These are phyloP conservation scores for Xylaria venustula DNA, from an alignment of 495 filamentous ascomycete genomes.

Conservation along the genomic window DNA sequence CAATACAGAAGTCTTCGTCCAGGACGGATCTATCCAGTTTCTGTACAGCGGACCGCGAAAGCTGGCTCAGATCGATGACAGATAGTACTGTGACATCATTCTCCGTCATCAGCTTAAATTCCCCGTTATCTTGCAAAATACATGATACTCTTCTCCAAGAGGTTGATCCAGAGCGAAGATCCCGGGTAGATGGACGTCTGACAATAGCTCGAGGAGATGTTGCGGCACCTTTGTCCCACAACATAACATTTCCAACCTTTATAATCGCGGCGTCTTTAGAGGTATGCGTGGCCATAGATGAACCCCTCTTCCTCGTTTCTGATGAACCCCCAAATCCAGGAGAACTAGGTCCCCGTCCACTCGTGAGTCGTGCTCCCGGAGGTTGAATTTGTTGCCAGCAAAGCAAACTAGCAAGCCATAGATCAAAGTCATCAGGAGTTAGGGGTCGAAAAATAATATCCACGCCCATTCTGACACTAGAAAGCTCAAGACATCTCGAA, in stretches of 20 bases:
- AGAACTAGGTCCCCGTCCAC: constrained; percentile 22
- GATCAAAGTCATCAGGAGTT: constrained; percentile 73
- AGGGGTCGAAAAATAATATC: constrained; percentile 75
- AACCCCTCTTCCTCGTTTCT: constrained; percentile 70
- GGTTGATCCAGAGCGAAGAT: constrained; percentile 37
- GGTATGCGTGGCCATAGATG: constrained; percentile 42
- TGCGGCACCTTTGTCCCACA: constrained; percentile 73
- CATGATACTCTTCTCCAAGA: constrained; percentile 87
- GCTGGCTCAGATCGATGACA: constrained; percentile 82
- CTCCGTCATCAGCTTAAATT: constrained; percentile 87
- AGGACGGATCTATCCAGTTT: constrained; percentile 87
- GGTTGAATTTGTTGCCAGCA: constrained; percentile 92
- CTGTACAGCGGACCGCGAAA: constrained; percentile 87
- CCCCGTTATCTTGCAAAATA: constrained; percentile 91
- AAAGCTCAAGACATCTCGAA: constrained; percentile 77
- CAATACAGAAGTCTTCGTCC: constrained; percentile 91
- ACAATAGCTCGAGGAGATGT: constrained; percentile 54
- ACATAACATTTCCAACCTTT: constrained; percentile 91
- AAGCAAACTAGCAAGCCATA: constrained; percentile 88
- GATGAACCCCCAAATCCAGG: constrained; percentile 28
- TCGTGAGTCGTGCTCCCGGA: constrained; percentile 27
- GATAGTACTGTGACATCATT: constrained; percentile 74
- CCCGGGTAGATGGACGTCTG: constrained; percentile 46
- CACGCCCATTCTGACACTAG: constrained; percentile 63
- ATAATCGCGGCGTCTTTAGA: constrained; percentile 84